Evolutionary conservation across 2,329 filamentous ascomycete genomes (phyloP), one percentile per base, ranked within the genome.

Genomic region (Talaromyces amestolkiae): DNA sequence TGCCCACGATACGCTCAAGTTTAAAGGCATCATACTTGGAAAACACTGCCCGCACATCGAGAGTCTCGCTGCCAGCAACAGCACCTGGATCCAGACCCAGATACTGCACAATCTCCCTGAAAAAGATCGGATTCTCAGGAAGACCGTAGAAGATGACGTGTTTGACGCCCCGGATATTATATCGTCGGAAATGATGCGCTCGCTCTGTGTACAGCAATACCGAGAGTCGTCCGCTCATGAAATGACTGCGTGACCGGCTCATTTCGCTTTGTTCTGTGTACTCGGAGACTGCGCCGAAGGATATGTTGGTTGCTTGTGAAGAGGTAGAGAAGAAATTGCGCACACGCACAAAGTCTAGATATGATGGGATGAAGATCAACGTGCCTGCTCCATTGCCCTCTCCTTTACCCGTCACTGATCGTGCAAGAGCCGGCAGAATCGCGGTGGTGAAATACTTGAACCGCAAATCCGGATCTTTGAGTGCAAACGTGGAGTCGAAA

Each of bases 171-270:
- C 87, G 86, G 63, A 99, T 84, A 70, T 87, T 86, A 74, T 95
- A 93, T n/a, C 95, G 86, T 59, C 92, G 88, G 83, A 98, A 98
- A 78, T 99, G 95, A 78, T 99, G 95, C n/a, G 93, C 91, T 66
- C 95, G 89, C 76, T 96, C 94, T 1, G 93, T 96, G 79, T 98
- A 99, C 17, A 99, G 82, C 45, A 99, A 79, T 19, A 98, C 85
- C 22, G 87, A 87, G 75, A 97, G 91, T 17, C 93, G 85, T 5
- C 93, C 95, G 45, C 83, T 90, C 69, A 92, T 81, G 78, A 99
- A 98, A 75, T 97, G 91, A 13, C 91, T 93, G 27, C 94, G 85
- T 9, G 94, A 92, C 45, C 94, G 88, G 49, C 92, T 89, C 35
- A 93, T 89, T 69, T 96, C 92, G 8, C 88, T 85, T 8, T 89